phyloP scores from a whole-genome alignment of 306 rosid genomes.

The Citrullus colocynthis region DNA sequence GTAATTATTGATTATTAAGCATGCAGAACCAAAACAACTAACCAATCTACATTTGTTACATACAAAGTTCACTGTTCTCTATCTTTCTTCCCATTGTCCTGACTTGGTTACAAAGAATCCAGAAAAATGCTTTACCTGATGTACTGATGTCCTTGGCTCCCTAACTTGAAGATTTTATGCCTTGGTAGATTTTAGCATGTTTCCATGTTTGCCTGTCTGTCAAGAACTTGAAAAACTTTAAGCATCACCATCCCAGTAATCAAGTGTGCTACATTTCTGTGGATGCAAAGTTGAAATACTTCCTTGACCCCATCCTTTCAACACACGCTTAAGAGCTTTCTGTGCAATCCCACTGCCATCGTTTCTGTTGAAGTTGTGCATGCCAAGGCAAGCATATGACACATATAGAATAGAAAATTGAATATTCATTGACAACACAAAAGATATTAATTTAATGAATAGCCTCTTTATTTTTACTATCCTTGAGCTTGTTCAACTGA shows the following conservation, averaged over 20 bases:
- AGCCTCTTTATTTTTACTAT: neutral
- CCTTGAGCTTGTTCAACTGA: neutral
- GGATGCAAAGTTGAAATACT: constrained; percentile 37
- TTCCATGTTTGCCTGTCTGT: neutral
- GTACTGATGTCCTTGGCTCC: neutral
- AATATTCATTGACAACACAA: neutral
- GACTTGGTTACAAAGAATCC: neutral
- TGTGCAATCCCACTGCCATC: constrained; percentile 55
- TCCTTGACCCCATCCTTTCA: constrained; percentile 82
- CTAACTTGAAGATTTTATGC: neutral
- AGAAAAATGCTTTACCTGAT: constrained; percentile 5
- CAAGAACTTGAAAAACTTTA: constrained; percentile 4
- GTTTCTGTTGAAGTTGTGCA: constrained; percentile 35
- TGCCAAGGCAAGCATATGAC: neutral
- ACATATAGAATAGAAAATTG: neutral
- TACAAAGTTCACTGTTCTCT: neutral
- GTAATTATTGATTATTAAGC: neutral
- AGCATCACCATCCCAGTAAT: constrained; percentile 29
- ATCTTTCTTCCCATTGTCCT: neutral
- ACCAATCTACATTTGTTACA: neutral
- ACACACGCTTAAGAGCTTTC: constrained; percentile 60
- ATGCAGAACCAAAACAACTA: neutral
- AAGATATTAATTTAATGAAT: neutral
- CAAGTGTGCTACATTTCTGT: constrained; percentile 30
- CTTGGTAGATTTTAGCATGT: neutral